Conservation (phyloP, 1,139 yeast species). For the Yamadazyma jaroonii region DNA sequence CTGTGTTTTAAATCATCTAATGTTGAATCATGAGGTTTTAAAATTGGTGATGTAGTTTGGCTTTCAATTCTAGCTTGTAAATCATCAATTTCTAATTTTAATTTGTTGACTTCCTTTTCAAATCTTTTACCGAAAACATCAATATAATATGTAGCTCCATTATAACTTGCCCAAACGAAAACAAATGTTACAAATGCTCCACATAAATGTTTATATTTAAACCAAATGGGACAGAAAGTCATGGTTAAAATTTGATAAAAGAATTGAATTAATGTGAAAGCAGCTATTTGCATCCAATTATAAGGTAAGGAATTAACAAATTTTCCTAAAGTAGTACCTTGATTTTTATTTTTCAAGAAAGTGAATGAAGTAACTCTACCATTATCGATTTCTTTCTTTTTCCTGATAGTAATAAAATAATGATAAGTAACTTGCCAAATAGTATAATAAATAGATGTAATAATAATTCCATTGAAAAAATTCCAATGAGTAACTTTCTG, state of each 20-base stretch:
- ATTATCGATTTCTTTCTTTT: conserved; percentile 75
- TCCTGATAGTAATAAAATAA: conserved; percentile 81
- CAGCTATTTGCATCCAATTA: conserved; percentile 75
- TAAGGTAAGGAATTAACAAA: conserved; percentile 83
- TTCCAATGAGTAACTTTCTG: conserved; percentile 66
- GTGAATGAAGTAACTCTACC: conserved; percentile 91
- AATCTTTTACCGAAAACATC: conserved; percentile 87
- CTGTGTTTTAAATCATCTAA: not conserved
- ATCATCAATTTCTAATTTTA: conserved; percentile 65
- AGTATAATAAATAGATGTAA: conserved; percentile 82
- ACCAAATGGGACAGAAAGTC: conserved; percentile 88
- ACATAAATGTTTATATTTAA: conserved; percentile 64
- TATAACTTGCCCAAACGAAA: conserved; percentile 76
- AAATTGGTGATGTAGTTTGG: conserved; percentile 17
- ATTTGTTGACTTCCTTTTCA: conserved; percentile 73
- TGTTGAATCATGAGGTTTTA: conserved; percentile 13
- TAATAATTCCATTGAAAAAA: conserved; percentile 65
- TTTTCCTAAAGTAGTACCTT: conserved; percentile 64
- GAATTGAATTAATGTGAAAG: conserved; percentile 84
- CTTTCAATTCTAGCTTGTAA: conserved; percentile 56
- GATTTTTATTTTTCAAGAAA: conserved; percentile 70
- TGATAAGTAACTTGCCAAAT: conserved; percentile 93
- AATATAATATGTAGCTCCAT: conserved; percentile 92
- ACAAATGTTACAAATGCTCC: conserved; percentile 67
- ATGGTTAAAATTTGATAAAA: conserved; percentile 85